Evolutionary conservation across 116 monocot species (phyloP).

Genomic region (Papilionanthe hybrid): DNA sequence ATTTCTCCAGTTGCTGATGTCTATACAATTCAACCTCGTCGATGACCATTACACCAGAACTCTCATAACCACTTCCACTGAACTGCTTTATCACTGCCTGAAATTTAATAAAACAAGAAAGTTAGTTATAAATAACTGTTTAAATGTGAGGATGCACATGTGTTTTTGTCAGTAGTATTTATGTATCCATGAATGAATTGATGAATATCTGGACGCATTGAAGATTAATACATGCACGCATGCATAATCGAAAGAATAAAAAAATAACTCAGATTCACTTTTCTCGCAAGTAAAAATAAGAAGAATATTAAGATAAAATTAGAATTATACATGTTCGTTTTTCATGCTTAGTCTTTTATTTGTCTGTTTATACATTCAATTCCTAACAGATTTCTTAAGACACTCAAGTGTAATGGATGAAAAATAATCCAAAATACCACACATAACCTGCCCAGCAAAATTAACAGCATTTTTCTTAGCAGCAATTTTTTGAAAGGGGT

Average conservation of each 20-base stretch:
- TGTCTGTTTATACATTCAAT: background rate
- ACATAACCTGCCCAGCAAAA: background rate
- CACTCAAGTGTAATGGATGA: background rate
- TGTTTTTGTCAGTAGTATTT: background rate
- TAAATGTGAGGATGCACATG: background rate
- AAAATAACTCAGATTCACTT: background rate
- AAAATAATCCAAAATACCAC: background rate
- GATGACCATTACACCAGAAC: conserved; percentile 70
- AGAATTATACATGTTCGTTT: background rate
- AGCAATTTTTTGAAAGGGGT: background rate
- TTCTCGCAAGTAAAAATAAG: background rate
- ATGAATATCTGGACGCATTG: background rate
- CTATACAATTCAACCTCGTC: conserved; percentile 91
- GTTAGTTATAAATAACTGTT: background rate
- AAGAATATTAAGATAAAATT: background rate
- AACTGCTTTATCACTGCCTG: conserved; percentile 99
- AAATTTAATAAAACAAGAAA: conserved; percentile 4
- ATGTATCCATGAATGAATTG: background rate
- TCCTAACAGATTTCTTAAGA: background rate
- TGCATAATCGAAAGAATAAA: background rate
- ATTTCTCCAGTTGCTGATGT: conserved; percentile 86
- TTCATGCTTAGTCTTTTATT: background rate
- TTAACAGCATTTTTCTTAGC: background rate
- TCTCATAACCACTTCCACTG: conserved; percentile 78
- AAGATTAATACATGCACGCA: background rate